Evolutionary conservation across 805 yeast genomes (phyloP), one percentile per base, ranked within the genome.

Genomic region (Pichia rugopelliculosa): DNA sequence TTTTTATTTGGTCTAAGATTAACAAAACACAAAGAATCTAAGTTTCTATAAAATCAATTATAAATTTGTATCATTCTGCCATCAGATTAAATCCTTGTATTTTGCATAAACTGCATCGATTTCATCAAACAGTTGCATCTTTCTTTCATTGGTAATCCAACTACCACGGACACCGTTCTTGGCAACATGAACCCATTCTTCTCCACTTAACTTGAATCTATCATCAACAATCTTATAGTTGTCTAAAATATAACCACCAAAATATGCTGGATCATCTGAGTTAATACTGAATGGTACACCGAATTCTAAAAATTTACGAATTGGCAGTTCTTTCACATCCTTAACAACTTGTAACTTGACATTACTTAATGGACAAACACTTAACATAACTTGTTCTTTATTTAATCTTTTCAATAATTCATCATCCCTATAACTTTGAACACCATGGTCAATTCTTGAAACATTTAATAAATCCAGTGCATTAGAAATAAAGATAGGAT

Each of bases 161-260:
- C 90, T 82, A 36, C 91, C 90, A 21, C 73, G 65, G 53, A 86
- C 83, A 44, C 83, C 76, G 58, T 83, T 80, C 54, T 69, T 67
- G 3, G 87, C 87, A 54, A 86, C 78, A 46, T 57, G 62, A 42
- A 71, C 69, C 93, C 93, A 87, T 40, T 79, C 75, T 15, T 72
- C 66, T 47, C 74, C 59, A 41, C 74, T 68, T 66, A 87, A 80
- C 6, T 80, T 80, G 64, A 86, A 86, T 53, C 75, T 71, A 46
- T 76, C 70, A 52, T 84, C 85, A 25, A 84, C 86, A 34, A 75
- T 76, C 26, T 75, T 59, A 63, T 85, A 86, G 65, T 85, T 86
- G 59, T 86, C 91, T 54, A 86, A 67, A 54, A 85, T 79, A 65
- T 84, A 85, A n/a, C 88, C 91, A 42, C 91, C 91, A 60, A 86